Percentiles rank a stretch among this genome's conserved stretches.
These are phyloP conservation scores for Raffaelea arxii DNA, from an alignment of 2,329 filamentous ascomycete genomes.

Conservation along the genomic window DNA sequence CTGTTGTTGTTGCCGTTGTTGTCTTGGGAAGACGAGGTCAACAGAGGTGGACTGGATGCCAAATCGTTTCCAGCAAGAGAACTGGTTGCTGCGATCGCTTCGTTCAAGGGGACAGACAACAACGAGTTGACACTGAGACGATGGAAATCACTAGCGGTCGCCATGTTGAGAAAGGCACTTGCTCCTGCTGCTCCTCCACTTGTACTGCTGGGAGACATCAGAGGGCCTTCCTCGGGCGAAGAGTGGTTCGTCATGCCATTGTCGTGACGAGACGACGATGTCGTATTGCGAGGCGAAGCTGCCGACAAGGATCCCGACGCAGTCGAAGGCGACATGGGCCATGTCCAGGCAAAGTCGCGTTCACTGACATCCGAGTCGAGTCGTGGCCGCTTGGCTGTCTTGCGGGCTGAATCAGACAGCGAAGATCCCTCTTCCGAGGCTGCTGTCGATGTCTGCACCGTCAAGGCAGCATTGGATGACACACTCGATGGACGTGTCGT, in stretches of 20 bases:
- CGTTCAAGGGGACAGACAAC: conserved; percentile 40
- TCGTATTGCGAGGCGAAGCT: conserved; percentile 2
- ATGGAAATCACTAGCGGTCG: conserved; percentile 13
- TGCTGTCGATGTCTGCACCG: no score
- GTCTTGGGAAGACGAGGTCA: neutral
- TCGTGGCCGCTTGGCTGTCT: conserved; percentile 7
- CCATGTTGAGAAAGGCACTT: conserved; percentile 2
- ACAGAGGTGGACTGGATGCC: no score
- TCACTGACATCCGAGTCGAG: conserved; percentile 12
- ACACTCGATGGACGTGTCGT: no score
- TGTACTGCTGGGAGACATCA: neutral
- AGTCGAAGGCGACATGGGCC: conserved; percentile 12
- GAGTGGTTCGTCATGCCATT: no score
- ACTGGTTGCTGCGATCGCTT: conserved; percentile 8
- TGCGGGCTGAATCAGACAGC: neutral
- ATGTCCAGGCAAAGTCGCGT: conserved; percentile 13
- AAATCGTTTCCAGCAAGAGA: no score
- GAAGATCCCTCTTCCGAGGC: neutral
- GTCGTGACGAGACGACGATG: neutral
- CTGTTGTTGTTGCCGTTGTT: conserved; percentile 3
- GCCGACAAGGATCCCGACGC: conserved; percentile 9
- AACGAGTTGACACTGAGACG: conserved; percentile 58
- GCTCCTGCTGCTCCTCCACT: neutral
- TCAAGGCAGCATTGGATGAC: no score
- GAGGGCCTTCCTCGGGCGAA: conserved; percentile 1